phyloP scores from a whole-genome alignment of 2,329 filamentous ascomycete species.

The Ophiostoma himal-ulmi region DNA sequence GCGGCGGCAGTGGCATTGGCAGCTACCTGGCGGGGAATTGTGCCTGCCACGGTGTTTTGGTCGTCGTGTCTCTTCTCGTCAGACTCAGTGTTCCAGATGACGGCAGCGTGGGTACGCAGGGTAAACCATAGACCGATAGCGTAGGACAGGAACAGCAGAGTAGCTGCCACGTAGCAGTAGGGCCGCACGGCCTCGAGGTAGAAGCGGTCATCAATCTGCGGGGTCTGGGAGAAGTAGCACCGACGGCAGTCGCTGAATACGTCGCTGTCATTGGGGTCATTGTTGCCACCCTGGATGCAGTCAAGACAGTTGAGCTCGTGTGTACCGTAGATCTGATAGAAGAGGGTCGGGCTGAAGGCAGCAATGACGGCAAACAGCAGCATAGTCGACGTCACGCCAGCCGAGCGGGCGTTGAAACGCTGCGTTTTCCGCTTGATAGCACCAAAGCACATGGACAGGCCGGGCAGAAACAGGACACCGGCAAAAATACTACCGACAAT shows the following conservation, averaged over 20 bases:
- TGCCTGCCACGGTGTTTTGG: slow-evolving; percentile 21
- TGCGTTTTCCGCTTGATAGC: slow-evolving; percentile 97
- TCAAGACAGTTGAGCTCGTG: slow-evolving; percentile 86
- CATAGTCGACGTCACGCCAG: slow-evolving; percentile 97
- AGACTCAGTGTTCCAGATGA: slow-evolving; percentile 87
- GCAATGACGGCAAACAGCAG: slow-evolving; percentile 91
- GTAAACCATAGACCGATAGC: slow-evolving; percentile 94
- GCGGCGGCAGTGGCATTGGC: not conserved
- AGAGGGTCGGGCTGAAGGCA: slow-evolving; percentile 89
- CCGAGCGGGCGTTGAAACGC: slow-evolving; percentile 93
- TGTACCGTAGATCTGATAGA: slow-evolving; percentile 97
- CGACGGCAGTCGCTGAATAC: slow-evolving; percentile 69
- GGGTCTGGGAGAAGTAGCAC: slow-evolving; percentile 88
- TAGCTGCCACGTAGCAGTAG: slow-evolving; percentile 84
- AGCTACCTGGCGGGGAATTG: not conserved
- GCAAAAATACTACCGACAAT: slow-evolving; percentile 98
- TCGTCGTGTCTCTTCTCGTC: slow-evolving; percentile 69
- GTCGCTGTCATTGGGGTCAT: not conserved
- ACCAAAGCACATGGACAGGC: slow-evolving; percentile 96
- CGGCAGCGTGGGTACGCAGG: slow-evolving; percentile 86
- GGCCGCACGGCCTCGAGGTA: slow-evolving; percentile 86
- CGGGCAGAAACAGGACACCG: slow-evolving; percentile 88
- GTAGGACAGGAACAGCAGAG: slow-evolving; percentile 85
- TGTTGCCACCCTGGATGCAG: slow-evolving; percentile 40
- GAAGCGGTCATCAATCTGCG: slow-evolving; percentile 79